Percentiles rank a stretch among this genome's conserved stretches.
These are phyloP conservation scores for Plantago ovata DNA, from an alignment of 257 asterid species.

Conservation along the genomic window DNA sequence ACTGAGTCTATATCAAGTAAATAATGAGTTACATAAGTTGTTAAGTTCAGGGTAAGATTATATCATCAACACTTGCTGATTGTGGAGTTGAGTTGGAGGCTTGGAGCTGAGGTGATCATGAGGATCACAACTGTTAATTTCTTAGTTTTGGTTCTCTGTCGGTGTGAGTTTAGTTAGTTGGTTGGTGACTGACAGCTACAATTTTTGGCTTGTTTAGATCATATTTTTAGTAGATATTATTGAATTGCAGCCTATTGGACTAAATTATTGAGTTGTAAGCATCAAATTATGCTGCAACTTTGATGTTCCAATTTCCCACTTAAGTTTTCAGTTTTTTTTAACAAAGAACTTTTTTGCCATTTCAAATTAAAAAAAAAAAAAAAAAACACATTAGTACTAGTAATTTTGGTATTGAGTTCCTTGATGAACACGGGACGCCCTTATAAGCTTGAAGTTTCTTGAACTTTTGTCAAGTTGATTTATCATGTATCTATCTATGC, in stretches of 20 bases:
- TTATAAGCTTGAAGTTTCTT: background rate
- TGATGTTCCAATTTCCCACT: too few relatives aligned
- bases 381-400: too few relatives aligned
- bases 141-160: conserved; percentile 22
- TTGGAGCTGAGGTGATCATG: background rate
- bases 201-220: conserved; percentile 12
- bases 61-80: background rate
- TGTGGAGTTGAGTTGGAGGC: background rate
- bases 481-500: background rate
- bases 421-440: too few relatives aligned
- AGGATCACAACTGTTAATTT: conserved; percentile 13
- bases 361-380: too few relatives aligned
- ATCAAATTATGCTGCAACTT: too few relatives aligned
- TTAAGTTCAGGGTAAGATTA: too few relatives aligned
- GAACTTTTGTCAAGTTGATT: background rate
- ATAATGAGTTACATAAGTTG: too few relatives aligned
- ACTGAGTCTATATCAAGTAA: too few relatives aligned
- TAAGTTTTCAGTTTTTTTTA: too few relatives aligned
- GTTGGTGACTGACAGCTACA: conserved; percentile 30
- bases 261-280: background rate
- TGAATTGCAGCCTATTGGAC: background rate
- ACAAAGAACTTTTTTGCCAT: too few relatives aligned
- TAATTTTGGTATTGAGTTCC: too few relatives aligned
- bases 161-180: conserved; percentile 21
- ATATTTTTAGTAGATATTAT: conserved; percentile 19